Base-by-base conservation (phyloP, 208 protist species). In the Acanthamoeba triangularis region DNA sequence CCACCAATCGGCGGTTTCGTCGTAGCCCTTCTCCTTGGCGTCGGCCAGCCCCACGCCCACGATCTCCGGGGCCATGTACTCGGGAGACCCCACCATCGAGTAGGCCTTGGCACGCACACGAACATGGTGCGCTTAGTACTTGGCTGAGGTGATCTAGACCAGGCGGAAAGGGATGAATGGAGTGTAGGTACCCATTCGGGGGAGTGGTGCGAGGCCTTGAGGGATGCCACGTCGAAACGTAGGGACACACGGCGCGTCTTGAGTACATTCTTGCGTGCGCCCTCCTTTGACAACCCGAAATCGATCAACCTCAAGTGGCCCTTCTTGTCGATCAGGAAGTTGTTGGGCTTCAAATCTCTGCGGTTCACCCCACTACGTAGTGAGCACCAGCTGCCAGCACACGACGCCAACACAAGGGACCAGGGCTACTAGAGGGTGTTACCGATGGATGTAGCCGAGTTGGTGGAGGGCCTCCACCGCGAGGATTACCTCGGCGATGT, bases 271-370 rank as follows among this genome's bases (percentile, higher is more conserved):
- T 82, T 82, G 44, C 74, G 74, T 5, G 74, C 63, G 33, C 96
- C 93, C 35, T 97, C 96, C 25, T 98, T 98, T 7, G 84, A 96
- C 1, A 98, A 74, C 20, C 97, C 97, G 41, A 98, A 98, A 90
- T 98, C 97, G 30, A 94, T 97, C 11, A 98, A 63, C 14, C 92
- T 97, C 2, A 98, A 69, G 59, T 97, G 97, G 25, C 97, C 97
- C 30, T 37, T 52, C 44, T 88, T 88, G 14, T 96, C 96, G 16
- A 98, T 95, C n/a, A 98, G 44, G 67, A 98, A 98, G 69, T 98
- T 98, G 0, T 67, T 72, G 16, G 97, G 97, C 56, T 98, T 98
- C 37, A 97, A 65, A 54, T 98, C 97, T 28, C 74, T 44, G 44
- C n/a, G 0, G 10, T 14, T n/a, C 65, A 35, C n/a, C n/a, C n/a